A percentile compares a stretch with the other conserved stretches of the same genome.
These are phyloP conservation scores for Nitzschia inconspicua DNA, from an alignment of 108 stramenopile genomes.

Conservation along the genomic window DNA sequence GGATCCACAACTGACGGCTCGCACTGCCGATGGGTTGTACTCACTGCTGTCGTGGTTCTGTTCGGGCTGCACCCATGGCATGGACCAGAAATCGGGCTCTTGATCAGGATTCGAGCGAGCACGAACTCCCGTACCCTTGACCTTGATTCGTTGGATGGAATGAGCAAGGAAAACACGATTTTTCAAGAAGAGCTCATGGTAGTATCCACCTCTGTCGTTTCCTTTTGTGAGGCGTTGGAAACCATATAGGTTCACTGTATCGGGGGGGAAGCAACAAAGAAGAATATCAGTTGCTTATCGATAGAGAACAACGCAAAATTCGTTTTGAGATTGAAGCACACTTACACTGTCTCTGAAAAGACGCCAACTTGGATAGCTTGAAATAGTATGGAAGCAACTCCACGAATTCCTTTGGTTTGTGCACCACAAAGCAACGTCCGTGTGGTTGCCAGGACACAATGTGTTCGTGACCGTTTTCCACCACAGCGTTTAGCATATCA, in stretches of 20 bases:
- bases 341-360: constrained; percentile 91
- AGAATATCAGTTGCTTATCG: too few relatives aligned
- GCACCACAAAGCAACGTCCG: constrained; percentile 85
- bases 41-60: too few relatives aligned
- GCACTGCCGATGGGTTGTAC: too few relatives aligned
- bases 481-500: constrained; percentile 60
- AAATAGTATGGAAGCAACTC: constrained; percentile 87
- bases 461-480: constrained; percentile 47
- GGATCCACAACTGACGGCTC: too few relatives aligned
- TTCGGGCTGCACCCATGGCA: constrained; percentile 57
- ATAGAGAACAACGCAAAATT: too few relatives aligned
- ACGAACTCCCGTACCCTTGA: constrained; percentile 80
- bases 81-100: constrained; percentile 77
- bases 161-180: constrained; percentile 60
- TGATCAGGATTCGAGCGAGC: constrained; percentile 70
- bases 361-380: constrained; percentile 84
- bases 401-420: constrained; percentile 78
- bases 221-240: constrained; percentile 78
- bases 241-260: constrained; percentile 92
- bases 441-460: constrained; percentile 86
- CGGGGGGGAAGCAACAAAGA: too few relatives aligned
- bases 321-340: too few relatives aligned
- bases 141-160: constrained; percentile 66
- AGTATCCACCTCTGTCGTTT: constrained; percentile 62
- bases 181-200: constrained; percentile 77